Evolutionary conservation across 2,329 filamentous ascomycete genomes (phyloP), one percentile per base, ranked within the genome.

Genomic region (Trichoderma brevicompactum): DNA sequence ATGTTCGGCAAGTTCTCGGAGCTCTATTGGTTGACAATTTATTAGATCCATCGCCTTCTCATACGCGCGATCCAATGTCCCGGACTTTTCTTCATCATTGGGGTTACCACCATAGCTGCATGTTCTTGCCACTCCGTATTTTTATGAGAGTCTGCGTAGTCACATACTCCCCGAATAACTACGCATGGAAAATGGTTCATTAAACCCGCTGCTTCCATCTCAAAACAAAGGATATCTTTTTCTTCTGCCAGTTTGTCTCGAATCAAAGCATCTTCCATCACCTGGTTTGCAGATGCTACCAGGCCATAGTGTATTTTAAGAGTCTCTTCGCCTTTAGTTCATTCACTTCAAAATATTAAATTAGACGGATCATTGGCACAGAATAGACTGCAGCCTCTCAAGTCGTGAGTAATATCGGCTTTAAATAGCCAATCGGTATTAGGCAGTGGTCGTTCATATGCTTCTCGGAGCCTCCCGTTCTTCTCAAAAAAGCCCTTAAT

Each of bases 21-120:
- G 3, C 73, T 76, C 1, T 55, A 1, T 3, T 0, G 68, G 8
- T 54, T 84, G 81, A 1, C 69, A 64, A 17, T 77, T 56, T 28
- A 85, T 82, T 34, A 81, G 72, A 2, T 77, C 43, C 71, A 85
- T 79, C 0, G 78, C 77, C 0, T 78, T 66, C 0, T 74, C 65
- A 53, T 86, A 86, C 0, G 78, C 77, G 6, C 19, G n/a, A 0
- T 34, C 17, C 17, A 54, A 10, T 13, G 4, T 34, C 5, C 36
- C 34, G n/a, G 8, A n/a, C 28, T n/a, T 50, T 50, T 50, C 28
- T 2, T 50, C 6, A 5, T 38, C 34, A 40, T n/a, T 12, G 15
- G n/a, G 34, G 7, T 9, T 7, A 74, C 73, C 23, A 69, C 8
- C 44, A 48, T 48, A 9, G 43, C 43, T 9, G 43, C 43, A 44